These are phyloP conservation scores for Ustilago nuda DNA, from an alignment of 1,284 basidiomycete species.

Conservation along the genomic window DNA sequence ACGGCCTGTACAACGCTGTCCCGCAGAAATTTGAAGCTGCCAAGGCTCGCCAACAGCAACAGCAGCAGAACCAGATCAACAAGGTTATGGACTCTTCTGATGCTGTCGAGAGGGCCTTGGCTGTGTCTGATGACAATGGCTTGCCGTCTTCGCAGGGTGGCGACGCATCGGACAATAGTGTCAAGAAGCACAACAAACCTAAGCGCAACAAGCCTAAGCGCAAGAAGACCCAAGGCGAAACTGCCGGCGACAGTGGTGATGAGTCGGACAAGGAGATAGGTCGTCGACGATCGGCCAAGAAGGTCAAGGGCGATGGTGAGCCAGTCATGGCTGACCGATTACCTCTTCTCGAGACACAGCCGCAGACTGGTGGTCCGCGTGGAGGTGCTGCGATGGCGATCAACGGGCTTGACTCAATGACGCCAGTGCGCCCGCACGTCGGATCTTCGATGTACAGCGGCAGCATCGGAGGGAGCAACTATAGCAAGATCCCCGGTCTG, in stretches of 20 bases:
- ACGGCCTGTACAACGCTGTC: conserved; percentile 58
- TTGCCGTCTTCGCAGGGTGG: conserved; percentile 5
- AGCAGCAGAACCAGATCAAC: conserved; percentile 28
- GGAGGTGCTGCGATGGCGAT: conserved; percentile 26
- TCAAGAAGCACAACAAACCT: conserved; percentile 45
- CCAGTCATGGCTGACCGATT: conserved; percentile 27
- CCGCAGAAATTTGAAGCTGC: conserved; percentile 51
- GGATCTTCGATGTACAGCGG: conserved; percentile 42
- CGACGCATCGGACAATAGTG: conserved; percentile 18
- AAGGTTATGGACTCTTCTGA: conserved; percentile 28
- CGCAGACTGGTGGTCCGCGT: conserved; percentile 17
- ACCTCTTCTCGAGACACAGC: conserved; percentile 50
- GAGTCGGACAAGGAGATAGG: conserved; percentile 35
- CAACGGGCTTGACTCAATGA: conserved; percentile 42
- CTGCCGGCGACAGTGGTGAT: conserved; percentile 32
- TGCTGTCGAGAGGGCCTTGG: conserved; percentile 22
- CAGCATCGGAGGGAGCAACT: conserved; percentile 52
- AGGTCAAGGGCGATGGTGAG: conserved; percentile 18
- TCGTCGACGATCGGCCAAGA: conserved; percentile 28
- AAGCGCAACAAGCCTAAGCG: conserved; percentile 48
- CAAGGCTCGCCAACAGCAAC: conserved; percentile 40
- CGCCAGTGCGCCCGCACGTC: conserved; percentile 43
- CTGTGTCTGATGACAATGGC: conserved; percentile 10
- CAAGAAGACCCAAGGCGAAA: conserved; percentile 36
- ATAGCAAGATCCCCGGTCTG: conserved; percentile 55